phyloP scores from a whole-genome alignment of 2,329 filamentous ascomycete genomes.

The Pestalotiopsis sp. region DNA sequence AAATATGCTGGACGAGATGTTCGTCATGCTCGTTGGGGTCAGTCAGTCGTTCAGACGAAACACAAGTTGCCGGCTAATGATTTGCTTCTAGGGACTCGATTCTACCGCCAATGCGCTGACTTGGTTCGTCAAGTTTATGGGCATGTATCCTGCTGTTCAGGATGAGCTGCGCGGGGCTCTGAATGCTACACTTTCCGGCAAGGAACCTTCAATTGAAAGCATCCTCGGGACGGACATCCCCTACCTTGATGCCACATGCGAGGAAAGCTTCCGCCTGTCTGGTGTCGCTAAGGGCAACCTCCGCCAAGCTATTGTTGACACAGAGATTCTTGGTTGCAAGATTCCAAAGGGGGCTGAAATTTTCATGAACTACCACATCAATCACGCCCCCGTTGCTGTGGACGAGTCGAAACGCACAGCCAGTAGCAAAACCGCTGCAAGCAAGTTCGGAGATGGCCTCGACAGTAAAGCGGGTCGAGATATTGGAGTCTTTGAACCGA shows the following conservation, averaged over 20 bases:
- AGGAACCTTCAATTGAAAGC: slow-evolving; percentile 23
- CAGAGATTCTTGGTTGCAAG: slow-evolving; percentile 18
- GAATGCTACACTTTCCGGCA: slow-evolving; percentile 10
- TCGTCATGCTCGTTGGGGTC: slow-evolving; percentile 4
- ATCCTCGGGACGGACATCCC: slow-evolving; percentile 24
- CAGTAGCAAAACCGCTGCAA: background rate
- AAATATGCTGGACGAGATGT: slow-evolving; percentile 10
- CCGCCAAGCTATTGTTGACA: slow-evolving; percentile 13
- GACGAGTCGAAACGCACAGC: background rate
- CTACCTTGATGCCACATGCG: slow-evolving; percentile 35
- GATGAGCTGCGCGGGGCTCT: slow-evolving; percentile 10
- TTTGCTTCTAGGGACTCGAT: slow-evolving; percentile 14
- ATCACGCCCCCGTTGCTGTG: background rate
- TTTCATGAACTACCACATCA: background rate
- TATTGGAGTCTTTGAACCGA: background rate
- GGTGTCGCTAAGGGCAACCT: background rate
- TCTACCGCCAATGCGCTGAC: slow-evolving; percentile 18
- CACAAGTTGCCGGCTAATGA: background rate
- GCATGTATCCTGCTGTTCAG: slow-evolving; percentile 15
- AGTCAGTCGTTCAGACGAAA: background rate
- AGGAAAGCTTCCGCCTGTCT: slow-evolving; percentile 26
- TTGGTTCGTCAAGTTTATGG: slow-evolving; percentile 21
- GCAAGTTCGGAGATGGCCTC: background rate
- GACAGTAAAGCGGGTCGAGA: background rate
- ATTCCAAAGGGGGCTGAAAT: slow-evolving; percentile 21